Base-by-base conservation (phyloP, 305 asterid genomes). In the Rubia peregrina region DNA sequence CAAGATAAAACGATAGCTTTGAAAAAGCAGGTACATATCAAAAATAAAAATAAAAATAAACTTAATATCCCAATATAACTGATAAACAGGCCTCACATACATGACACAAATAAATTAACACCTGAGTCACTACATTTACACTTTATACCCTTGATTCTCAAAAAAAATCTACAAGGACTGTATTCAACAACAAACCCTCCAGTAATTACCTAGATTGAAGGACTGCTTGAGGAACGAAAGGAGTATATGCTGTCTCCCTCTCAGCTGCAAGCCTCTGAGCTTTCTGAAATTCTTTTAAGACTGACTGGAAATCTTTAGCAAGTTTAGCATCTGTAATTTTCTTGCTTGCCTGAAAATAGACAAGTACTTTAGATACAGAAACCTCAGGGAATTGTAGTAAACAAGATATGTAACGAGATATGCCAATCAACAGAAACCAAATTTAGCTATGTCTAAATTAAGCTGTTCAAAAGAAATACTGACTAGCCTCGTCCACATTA, bases 261-360 rank as follows among this genome's bases (percentile, higher is more conserved):
- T 92, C 98, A 53, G 97, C 96, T 12, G 98, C 84, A 76, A 92
- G 95, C 64, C 98, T 84, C 65, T 92, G 98, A 42, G 91, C 89
- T 84, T 90, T 92, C 76, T 92, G 98, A 82, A 90, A 92, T 83
- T 90, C 98, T 80, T 89, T 90, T 60, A 92, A 73, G 43, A 92
- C 95, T 49, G 93, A 89, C 86, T 92, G 91, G 82, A 90, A 90
- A 80, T 92, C 98, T 81, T 86, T 92, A 42, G 98, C 97, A 74
- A 92, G 98, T 81, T 92, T 92, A 44, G 97, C 98, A 81, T 90
- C 98, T 4, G 97, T 76, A 40, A 92, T 83, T 81, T 90, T 92
- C 85, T 92, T 92, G 95, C 84, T 90, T 70, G 93, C 84, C 97
- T 92, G 88, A 76, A 81, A 63, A 66, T 33, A 57, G 17, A 66